Evolutionary conservation across 352 stramenopile genomes (phyloP), one percentile per base, ranked within the genome.

Genomic region (Globisporangium nodosum): DNA sequence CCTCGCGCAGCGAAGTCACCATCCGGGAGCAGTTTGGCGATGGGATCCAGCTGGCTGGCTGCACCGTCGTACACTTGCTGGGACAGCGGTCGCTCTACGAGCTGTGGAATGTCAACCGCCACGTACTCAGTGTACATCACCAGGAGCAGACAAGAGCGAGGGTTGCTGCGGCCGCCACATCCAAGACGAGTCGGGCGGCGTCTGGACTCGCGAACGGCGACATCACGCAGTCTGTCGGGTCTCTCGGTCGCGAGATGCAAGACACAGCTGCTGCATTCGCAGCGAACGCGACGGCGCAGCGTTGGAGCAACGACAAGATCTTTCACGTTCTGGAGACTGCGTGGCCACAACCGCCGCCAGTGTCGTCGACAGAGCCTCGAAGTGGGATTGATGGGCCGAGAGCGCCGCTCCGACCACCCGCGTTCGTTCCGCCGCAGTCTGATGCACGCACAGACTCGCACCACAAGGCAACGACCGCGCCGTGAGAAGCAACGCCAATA

Each of bases 21-120:
- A 52, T 68, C 20, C 73, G 70, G 1, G 63, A 73, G 8, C 68
- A 71, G 31, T 89, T 82, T 48, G 78, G 77, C 7, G 78, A 90
- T 57, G 78, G 78, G 5, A 60, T 90, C 18, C 69, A 84, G 24
- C 69, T 90, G 9, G 80, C 80, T 35, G 80, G 80, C 1, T 87
- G 72, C 15, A 75, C 64, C 18, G 49, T 90, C 5, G 52, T 88
- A 21, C 76, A 90, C 62, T 43, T 90, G 33, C 64, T 90, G 6
- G 54, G 56, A 0, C 78, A 90, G 54, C 77, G 73, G 16, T 66
- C 61, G 30, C 63, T 77, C 1, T 86, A 86, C 52, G 71, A 87
- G 4, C 60, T 82, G 35, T 89, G 74, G 75, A 87, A 85, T 51
- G 71, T 77, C 18, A 86, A 69, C 15, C 73, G 85, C 21, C 68